These are phyloP conservation scores for Trichosanthes cucumerina DNA, from an alignment of 306 rosid species.

Conservation along the genomic window DNA sequence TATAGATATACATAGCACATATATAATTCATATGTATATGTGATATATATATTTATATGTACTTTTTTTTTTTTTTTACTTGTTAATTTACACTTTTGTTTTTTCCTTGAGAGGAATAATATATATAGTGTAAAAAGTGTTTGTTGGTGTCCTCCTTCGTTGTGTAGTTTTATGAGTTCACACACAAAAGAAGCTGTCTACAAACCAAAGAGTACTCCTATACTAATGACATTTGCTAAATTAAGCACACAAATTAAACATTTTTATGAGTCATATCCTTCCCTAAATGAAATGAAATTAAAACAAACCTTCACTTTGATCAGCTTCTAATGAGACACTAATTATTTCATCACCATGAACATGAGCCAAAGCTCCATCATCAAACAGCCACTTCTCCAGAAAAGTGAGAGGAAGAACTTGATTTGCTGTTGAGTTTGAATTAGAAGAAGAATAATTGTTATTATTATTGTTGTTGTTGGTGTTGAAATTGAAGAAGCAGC, in stretches of 20 bases:
- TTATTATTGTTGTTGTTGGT: neutral
- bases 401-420: conserved; percentile 63
- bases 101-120: too few relatives aligned
- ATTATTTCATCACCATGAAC: conserved; percentile 41
- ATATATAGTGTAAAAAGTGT: neutral
- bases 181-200: neutral
- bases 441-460: too few relatives aligned
- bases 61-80: neutral
- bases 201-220: conserved; percentile 4
- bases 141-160: neutral
- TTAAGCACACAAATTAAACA: neutral
- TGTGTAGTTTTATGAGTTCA: neutral
- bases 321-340: conserved; percentile 37
- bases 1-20: neutral
- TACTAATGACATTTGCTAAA: neutral
- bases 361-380: conserved; percentile 43
- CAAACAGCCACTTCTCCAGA: conserved; percentile 80
- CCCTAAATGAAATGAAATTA: too few relatives aligned
- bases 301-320: conserved; percentile 27
- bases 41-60: neutral
- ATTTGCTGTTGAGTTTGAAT: neutral
- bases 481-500: conserved; percentile 40
- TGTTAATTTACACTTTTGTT: conserved; percentile 9
- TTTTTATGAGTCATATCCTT: too few relatives aligned
- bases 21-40: neutral